Evolutionary conservation across 139 green algal genomes (phyloP).

Genomic region (Zygnema cylindricum): DNA sequence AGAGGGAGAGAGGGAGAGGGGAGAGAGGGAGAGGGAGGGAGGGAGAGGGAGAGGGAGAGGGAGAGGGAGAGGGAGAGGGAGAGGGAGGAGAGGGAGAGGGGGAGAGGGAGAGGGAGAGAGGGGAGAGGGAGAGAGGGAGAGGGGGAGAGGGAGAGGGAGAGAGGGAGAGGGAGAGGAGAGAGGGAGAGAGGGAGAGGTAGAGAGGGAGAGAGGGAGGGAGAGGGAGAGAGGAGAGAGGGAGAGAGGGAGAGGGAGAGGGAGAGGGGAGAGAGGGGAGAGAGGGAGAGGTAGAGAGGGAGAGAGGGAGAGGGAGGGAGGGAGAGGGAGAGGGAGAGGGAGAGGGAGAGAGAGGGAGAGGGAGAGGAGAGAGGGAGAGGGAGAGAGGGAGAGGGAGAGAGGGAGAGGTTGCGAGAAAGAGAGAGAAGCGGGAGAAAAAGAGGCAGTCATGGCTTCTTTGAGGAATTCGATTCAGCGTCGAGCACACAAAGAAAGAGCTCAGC

Average conservation of each 20-base stretch:
- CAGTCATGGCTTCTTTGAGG: conserved; percentile 68
- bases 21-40: no score
- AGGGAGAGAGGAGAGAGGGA: conserved; percentile 38
- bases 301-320: conserved; percentile 16
- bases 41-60: no score
- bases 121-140: no score
- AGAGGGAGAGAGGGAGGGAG: conserved; percentile 37
- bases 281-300: not conserved
- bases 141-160: no score
- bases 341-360: not conserved
- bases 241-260: conserved; percentile 12
- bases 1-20: no score
- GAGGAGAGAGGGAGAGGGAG: not conserved
- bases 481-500: conserved; percentile 95
- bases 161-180: no score
- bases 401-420: not conserved
- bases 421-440: conserved; percentile 34
- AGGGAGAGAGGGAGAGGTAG: no score
- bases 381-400: conserved; percentile 16
- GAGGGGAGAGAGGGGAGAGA: not conserved
- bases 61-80: no score
- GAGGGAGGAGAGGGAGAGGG: no score
- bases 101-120: no score
- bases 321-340: conserved; percentile 4
- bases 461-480: conserved; percentile 92